Percentiles rank a stretch among this genome's conserved stretches.
These are phyloP conservation scores for Kodamaea restingae DNA, from an alignment of 805 yeast species.

Conservation along the genomic window DNA sequence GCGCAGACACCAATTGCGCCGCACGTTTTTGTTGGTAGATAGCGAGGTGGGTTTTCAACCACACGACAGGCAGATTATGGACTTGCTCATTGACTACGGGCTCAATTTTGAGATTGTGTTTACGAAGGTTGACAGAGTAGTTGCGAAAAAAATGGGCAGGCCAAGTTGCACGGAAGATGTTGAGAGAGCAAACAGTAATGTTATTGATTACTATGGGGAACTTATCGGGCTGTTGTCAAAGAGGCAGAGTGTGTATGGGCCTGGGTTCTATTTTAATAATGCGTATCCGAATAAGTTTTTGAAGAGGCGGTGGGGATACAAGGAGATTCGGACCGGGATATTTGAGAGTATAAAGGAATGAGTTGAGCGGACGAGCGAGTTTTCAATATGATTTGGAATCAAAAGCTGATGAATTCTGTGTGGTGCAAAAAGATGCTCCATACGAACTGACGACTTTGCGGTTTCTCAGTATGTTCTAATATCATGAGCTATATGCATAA, in stretches of 20 bases:
- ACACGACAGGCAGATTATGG: slow-evolving; percentile 52
- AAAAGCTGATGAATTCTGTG: too few relatives aligned
- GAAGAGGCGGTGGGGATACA: slow-evolving; percentile 48
- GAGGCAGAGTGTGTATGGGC: slow-evolving; percentile 33
- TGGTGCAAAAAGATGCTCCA: too few relatives aligned
- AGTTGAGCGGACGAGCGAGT: too few relatives aligned
- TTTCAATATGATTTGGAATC: not conserved
- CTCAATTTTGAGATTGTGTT: slow-evolving; percentile 69
- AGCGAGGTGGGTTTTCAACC: slow-evolving; percentile 55
- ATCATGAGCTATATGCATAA: too few relatives aligned
- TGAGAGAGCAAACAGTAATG: slow-evolving; percentile 22
- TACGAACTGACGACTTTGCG: too few relatives aligned
- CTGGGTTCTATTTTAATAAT: slow-evolving; percentile 51
- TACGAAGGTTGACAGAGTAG: slow-evolving; percentile 68
- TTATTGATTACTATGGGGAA: slow-evolving; percentile 26
- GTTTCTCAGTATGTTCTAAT: too few relatives aligned
- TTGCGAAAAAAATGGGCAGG: slow-evolving; percentile 21
- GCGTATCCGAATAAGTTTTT: slow-evolving; percentile 34
- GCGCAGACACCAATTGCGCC: slow-evolving; percentile 48
- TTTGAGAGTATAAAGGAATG: not conserved
- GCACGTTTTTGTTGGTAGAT: slow-evolving; percentile 60
- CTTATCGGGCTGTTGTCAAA: slow-evolving; percentile 36
- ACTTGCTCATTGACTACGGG: slow-evolving; percentile 49
- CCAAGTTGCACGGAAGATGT: slow-evolving; percentile 9
- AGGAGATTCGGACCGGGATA: slow-evolving; percentile 31